These are phyloP conservation scores for Cryphonectria carpinicola DNA, from an alignment of 2,329 filamentous ascomycete genomes.

Conservation along the genomic window DNA sequence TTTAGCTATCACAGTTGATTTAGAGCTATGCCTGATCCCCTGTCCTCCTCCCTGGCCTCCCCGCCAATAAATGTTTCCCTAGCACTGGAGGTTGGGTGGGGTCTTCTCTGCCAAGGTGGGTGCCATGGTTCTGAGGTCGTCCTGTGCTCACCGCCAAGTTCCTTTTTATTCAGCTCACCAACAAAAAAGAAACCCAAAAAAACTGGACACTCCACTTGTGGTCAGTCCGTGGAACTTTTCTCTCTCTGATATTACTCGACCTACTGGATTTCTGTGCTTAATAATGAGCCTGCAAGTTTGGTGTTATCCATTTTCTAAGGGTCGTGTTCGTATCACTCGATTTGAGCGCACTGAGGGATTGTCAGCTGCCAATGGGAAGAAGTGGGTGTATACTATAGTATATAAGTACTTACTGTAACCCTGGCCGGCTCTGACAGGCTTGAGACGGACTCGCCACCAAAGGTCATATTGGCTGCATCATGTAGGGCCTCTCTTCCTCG, in stretches of 20 bases:
- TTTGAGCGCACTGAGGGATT: neutral
- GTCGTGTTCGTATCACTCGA: neutral
- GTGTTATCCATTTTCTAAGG: neutral
- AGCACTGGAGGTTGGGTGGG: neutral
- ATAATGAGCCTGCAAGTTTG: neutral
- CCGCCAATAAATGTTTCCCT: neutral
- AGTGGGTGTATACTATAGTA: neutral
- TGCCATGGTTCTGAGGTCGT: neutral
- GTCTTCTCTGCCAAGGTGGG: neutral
- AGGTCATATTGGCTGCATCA: neutral
- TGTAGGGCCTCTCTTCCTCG: no score
- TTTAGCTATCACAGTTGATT: neutral
- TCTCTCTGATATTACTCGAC: neutral
- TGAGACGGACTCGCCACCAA: neutral
- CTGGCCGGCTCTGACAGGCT: neutral
- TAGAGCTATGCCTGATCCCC: neutral
- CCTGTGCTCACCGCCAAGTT: conserved; percentile 10
- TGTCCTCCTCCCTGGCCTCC: neutral
- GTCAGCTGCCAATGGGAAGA: neutral
- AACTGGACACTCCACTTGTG: neutral
- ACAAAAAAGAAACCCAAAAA: neutral
- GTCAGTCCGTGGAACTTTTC: neutral
- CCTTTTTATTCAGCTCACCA: neutral
- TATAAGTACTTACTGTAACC: neutral
- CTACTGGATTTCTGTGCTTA: neutral